Evolutionary conservation across 208 protist species (phyloP).

Genomic region (Acanthamoeba comandoni): DNA sequence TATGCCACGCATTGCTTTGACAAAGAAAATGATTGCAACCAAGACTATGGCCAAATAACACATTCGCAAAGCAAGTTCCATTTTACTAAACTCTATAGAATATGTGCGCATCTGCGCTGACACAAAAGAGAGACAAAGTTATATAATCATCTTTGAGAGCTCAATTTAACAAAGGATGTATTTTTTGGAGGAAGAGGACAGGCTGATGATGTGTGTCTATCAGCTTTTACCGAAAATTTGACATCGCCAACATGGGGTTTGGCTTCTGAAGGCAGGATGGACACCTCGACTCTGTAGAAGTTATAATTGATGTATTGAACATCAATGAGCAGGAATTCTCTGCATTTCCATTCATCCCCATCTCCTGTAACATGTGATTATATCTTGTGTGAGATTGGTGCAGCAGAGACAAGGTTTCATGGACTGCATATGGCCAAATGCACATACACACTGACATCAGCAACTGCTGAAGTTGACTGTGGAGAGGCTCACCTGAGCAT

Average conservation of each 20-base stretch:
- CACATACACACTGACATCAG: not conserved
- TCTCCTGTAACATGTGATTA: not conserved
- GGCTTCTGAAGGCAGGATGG: not conserved
- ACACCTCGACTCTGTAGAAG: slow-evolving; percentile 15
- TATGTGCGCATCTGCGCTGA: slow-evolving; percentile 25
- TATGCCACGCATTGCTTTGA: slow-evolving; percentile 5
- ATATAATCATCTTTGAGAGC: not conserved
- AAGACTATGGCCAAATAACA: not conserved
- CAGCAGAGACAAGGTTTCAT: not conserved
- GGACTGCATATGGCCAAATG: not conserved
- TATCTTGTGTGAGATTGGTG: not conserved
- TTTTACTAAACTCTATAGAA: not conserved
- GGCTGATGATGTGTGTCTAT: not conserved
- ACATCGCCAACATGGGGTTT: slow-evolving; percentile 28
- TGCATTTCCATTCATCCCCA: not conserved
- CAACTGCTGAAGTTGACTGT: too few species aligned
- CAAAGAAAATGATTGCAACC: not conserved
- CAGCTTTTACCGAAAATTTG: slow-evolving; percentile 67
- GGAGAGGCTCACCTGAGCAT: not conserved
- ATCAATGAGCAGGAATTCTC: slow-evolving; percentile 47
- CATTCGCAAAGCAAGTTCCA: slow-evolving; percentile 13
- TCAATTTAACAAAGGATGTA: not conserved
- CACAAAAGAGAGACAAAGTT: too few species aligned
- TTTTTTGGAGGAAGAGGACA: not conserved
- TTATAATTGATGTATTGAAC: slow-evolving; percentile 62